phyloP scores from a whole-genome alignment of 2,329 filamentous ascomycete genomes.

The Trichoderma sp. region DNA sequence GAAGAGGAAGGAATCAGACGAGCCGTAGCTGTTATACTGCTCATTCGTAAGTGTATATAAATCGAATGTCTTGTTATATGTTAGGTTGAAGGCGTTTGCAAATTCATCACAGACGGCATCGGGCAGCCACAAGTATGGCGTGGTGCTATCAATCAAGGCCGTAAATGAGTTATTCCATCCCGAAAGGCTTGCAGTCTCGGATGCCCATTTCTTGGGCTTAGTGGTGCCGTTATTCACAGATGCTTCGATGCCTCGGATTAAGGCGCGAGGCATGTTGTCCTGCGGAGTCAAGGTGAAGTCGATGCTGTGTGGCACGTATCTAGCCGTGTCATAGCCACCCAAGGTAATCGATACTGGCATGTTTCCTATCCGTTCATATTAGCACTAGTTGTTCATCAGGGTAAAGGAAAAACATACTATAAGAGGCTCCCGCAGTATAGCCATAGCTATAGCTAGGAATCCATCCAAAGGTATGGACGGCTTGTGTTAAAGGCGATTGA shows the following conservation, averaged over 20 bases:
- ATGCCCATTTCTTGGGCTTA: conserved; percentile 38
- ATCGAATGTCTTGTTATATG: conserved; percentile 60
- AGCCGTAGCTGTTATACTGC: conserved; percentile 47
- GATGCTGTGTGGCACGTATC: conserved; percentile 58
- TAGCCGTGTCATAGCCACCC: conserved; percentile 65
- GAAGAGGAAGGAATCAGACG: conserved; percentile 47
- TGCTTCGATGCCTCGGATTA: conserved; percentile 57
- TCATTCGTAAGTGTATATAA: conserved; percentile 62
- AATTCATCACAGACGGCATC: conserved; percentile 60
- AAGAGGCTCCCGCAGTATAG: conserved; percentile 72
- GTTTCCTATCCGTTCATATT: conserved; percentile 29
- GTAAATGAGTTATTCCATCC: conserved; percentile 46
- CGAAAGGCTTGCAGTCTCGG: conserved; percentile 38
- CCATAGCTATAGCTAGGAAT: conserved; percentile 73
- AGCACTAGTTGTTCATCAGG: conserved; percentile 4
- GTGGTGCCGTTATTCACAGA: conserved; percentile 30
- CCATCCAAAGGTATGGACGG: conserved; percentile 55
- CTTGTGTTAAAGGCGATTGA: conserved; percentile 51
- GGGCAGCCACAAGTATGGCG: conserved; percentile 63
- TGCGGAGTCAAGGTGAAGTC: conserved; percentile 56
- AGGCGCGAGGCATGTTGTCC: conserved; percentile 54
- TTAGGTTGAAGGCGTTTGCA: conserved; percentile 60
- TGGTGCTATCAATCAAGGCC: conserved; percentile 61
- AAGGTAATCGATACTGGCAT: conserved; percentile 59
- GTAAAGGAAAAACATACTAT: conserved; percentile 49